phyloP scores from a whole-genome alignment of 768 basidiomycete species.

The Kwoniella botswanensis region DNA sequence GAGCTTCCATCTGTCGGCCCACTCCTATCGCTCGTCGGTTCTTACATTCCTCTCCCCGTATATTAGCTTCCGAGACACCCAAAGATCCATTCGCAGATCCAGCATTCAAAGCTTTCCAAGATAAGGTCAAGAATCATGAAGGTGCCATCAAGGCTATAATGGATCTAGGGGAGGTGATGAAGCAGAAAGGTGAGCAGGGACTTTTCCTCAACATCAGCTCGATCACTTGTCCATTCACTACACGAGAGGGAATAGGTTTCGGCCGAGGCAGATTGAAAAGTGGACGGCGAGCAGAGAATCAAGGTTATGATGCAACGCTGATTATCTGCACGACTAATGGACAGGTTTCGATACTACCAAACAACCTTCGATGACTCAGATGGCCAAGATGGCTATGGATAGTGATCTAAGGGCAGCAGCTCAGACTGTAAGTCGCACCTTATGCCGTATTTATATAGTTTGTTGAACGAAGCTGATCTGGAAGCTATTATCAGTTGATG shows the following conservation, averaged over 20 bases:
- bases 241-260: neutral
- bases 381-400: constrained; percentile 49
- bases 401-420: constrained; percentile 46
- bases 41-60: constrained; percentile 23
- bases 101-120: constrained; percentile 35
- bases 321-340: neutral
- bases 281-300: neutral
- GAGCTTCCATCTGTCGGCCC: constrained; percentile 8
- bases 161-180: constrained; percentile 39
- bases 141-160: constrained; percentile 48
- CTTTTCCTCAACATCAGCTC: neutral
- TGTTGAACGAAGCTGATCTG: neutral
- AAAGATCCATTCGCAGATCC: constrained; percentile 40
- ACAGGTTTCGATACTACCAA: constrained; percentile 47
- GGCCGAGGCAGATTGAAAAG: neutral
- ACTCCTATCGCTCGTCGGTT: neutral
- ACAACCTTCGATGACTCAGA: constrained; percentile 43
- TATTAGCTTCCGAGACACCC: constrained; percentile 35
- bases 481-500: constrained; percentile 32
- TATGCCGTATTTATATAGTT: neutral
- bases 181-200: constrained; percentile 44
- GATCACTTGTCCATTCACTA: neutral
- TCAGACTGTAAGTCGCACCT: constrained; percentile 31
- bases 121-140: constrained; percentile 44
- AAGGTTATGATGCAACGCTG: too few relatives aligned